Percentiles rank a stretch among this genome's conserved stretches.
Conservation (phyloP, 352 stramenopile species). For the Phytophthora crassamura region DNA sequence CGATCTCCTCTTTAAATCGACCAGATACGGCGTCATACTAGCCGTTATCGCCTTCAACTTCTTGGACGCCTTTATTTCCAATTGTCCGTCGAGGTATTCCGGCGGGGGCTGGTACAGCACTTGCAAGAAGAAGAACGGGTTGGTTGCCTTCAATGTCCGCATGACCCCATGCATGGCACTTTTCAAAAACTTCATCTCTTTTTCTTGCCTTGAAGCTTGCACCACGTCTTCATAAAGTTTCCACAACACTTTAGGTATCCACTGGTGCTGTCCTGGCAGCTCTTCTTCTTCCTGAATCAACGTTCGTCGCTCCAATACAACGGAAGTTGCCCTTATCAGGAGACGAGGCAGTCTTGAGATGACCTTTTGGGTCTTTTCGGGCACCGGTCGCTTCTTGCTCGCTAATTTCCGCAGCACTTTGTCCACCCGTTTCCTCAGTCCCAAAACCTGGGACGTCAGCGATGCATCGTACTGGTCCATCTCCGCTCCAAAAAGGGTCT, state of each 20-base stretch:
- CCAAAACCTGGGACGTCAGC: conserved; percentile 4
- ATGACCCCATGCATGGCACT: conserved; percentile 41
- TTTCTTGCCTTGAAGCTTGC: not conserved
- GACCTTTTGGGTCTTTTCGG: conserved; percentile 4
- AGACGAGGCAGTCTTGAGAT: conserved; percentile 25
- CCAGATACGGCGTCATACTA: conserved; percentile 34
- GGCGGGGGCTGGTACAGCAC: conserved; percentile 51
- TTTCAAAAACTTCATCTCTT: conserved; percentile 27
- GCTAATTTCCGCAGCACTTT: conserved; percentile 13
- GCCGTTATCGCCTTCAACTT: conserved; percentile 26
- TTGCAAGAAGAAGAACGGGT: conserved; percentile 55
- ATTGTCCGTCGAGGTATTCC: conserved; percentile 12
- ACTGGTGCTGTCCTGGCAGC: conserved; percentile 40
- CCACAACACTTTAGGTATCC: conserved; percentile 45
- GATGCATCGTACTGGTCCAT: conserved; percentile 9
- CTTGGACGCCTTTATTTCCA: conserved; percentile 29
- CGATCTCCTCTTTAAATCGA: conserved; percentile 30
- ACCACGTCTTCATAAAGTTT: conserved; percentile 38
- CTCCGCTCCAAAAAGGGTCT: conserved; percentile 23
- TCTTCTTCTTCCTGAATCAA: conserved; percentile 20
- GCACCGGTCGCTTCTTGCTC: conserved; percentile 10
- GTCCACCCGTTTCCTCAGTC: conserved; percentile 27
- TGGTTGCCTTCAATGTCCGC: conserved; percentile 31
- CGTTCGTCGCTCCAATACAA: conserved; percentile 13
- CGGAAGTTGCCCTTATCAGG: conserved; percentile 22